Evolutionary conservation across 1,284 basidiomycete genomes (phyloP), one percentile per base, ranked within the genome.

Genomic region (Stygiomarasmius scandens): DNA sequence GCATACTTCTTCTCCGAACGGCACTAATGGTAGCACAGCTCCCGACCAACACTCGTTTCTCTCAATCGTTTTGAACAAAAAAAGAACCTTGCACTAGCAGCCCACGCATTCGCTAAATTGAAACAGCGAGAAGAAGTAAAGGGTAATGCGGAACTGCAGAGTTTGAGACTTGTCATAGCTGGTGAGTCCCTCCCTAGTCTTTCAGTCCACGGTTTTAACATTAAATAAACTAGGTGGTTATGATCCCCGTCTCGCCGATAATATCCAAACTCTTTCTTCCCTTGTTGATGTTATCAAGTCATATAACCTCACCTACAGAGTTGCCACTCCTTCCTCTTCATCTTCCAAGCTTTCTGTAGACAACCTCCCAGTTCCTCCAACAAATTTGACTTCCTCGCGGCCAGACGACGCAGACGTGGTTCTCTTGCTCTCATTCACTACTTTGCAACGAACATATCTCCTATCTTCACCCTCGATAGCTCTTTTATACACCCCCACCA

Each of bases 11-110:
- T n/a, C 19, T 56, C 23, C 14, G 47, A 22, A 24, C 16, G 43
- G 6, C 11, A 41, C 24, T 38, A 45, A 41, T 43, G 8, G 29
- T 10, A 43, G 27, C 52, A 34, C 67, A 95, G 93, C 22, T 71
- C 83, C 34, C 80, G 82, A 3, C 92, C 90, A 1, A 95, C 91
- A 0, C 72, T 99, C 1, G 67, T 98, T 0, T 98, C 95, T 0
- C 78, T 99, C 52, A 99, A 99, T 70, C 90, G 96, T 0, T 99
- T 97, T 67, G 96, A 99, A 74, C 86, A 83, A 62, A 99, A 98
- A 79, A 99, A 99, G 77, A 96, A 99, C 64, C 81, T 84, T 0
- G 85, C 83, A 0, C 77, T 99, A 1, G 95, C 95, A 0, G 78
- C 99, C 24, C 76, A 89, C 46, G 79, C 96, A 0, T 98, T 96